phyloP scores from a whole-genome alignment of 2,329 filamentous ascomycete species.

The Aspergillus pseudoglaucus region DNA sequence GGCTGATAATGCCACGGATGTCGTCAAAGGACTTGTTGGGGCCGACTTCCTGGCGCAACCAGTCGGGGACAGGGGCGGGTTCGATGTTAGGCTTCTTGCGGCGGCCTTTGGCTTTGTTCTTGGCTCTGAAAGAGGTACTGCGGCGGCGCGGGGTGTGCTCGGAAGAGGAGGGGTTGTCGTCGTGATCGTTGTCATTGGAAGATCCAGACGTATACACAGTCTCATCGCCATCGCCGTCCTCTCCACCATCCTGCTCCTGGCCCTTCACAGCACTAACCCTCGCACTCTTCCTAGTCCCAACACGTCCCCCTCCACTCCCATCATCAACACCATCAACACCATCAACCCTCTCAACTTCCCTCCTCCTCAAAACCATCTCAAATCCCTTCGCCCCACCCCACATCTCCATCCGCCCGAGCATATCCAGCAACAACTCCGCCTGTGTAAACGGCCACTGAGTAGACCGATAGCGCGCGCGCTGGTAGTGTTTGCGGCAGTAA shows the following conservation, averaged over 20 bases:
- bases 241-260: neutral
- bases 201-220: neutral
- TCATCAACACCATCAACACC: neutral
- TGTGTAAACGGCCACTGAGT: slow-evolving; percentile 53
- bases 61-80: slow-evolving; percentile 26
- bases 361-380: slow-evolving; percentile 57
- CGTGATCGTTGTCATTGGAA: neutral
- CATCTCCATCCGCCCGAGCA: slow-evolving; percentile 55
- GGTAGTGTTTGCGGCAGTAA: slow-evolving; percentile 77
- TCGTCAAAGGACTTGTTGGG: slow-evolving; percentile 23
- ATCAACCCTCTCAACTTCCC: slow-evolving; percentile 39
- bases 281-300: neutral
- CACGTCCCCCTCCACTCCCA: neutral
- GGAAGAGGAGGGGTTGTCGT: neutral
- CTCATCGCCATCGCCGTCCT: neutral
- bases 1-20: slow-evolving; percentile 20
- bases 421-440: slow-evolving; percentile 56
- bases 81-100: slow-evolving; percentile 22
- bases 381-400: slow-evolving; percentile 59
- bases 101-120: neutral
- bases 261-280: neutral
- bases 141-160: neutral
- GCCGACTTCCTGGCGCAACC: slow-evolving; percentile 22
- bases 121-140: neutral
- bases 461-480: slow-evolving; percentile 65